Evolutionary conservation across 225 moss, liverwort and hornwort genomes (phyloP), one percentile per base, ranked within the genome.

Genomic region (Marchantia paleacea): DNA sequence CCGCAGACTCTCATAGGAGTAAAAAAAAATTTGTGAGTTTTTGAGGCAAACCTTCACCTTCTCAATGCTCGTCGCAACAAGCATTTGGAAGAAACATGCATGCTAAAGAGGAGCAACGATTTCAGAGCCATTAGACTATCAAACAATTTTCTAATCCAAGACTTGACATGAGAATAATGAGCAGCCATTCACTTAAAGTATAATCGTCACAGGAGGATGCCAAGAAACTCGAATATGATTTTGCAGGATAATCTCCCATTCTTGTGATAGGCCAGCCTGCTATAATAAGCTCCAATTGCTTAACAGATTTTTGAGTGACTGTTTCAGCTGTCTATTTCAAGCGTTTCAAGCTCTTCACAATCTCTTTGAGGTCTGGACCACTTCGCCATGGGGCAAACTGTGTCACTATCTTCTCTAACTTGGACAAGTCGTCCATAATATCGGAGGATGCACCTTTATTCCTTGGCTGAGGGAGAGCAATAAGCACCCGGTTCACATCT

Each of bases 401-500:
- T 0, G 57, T 62, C 12, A 79, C 81, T 61, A 92, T 67, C 75
- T 79, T 85, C 84, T 91, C 87, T 61, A 97, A 86, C 72, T 58
- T 77, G 39, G 85, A 77, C 55, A 91, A 88, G 49, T 91, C 97
- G 64, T 84, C 72, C 72, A 84, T 69, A 50, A 90, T 80, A 77
- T 82, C 73, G 48, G 73, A 51, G 4, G 72, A 57, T 65, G 82
- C 75, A 22, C 25, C 78, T 28, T 69, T 57, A 4, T 86, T 82
- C 78, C 90, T 85, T 55, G 80, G 80, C 48, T 87, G 87, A 30
- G 93, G 91, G 19, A 88, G 85, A 18, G 97, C 97, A 69, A 94
- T 89, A 2, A 97, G 85, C 31, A 97, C 93, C 55, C 97, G 90
- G 79, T 94, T 97, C 76, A 97, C 90, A 15, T 93, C 91, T 75